These are phyloP conservation scores for Tuctoria greenei DNA, from an alignment of 176 grass and related monocot species.

Conservation along the genomic window DNA sequence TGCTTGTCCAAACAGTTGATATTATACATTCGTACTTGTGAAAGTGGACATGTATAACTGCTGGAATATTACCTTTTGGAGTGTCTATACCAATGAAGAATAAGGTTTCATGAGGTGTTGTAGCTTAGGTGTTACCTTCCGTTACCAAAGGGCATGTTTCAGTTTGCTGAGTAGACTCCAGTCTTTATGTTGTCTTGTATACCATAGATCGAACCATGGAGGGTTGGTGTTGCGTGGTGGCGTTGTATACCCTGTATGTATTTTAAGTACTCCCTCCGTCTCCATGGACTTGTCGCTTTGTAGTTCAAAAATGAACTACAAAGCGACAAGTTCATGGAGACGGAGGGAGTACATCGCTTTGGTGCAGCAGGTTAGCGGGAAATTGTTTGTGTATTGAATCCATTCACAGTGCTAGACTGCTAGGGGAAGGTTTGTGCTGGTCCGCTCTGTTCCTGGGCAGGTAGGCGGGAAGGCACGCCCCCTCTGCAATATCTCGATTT, in stretches of 20 bases:
- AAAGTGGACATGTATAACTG: conserved; percentile 24
- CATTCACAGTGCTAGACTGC: background rate
- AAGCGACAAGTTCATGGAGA: too few species aligned
- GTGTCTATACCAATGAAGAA: conserved; percentile 44
- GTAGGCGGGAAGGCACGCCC: too few species aligned
- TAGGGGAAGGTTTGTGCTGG: background rate
- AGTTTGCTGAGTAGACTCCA: conserved; percentile 12
- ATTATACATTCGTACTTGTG: conserved; percentile 18
- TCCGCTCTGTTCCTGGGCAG: too few species aligned
- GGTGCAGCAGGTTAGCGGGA: conserved; percentile 7
- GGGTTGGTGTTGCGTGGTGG: conserved; percentile 9
- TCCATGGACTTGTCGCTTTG: too few species aligned
- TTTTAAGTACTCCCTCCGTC: too few species aligned
- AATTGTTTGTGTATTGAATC: conserved; percentile 25
- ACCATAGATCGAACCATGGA: conserved; percentile 32
- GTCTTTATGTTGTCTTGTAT: conserved; percentile 39
- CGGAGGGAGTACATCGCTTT: conserved; percentile 25
- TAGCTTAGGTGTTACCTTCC: conserved; percentile 41
- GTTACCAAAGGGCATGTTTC: conserved; percentile 39
- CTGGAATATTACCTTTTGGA: conserved; percentile 1
- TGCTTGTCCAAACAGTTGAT: background rate
- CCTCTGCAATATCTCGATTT: background rate
- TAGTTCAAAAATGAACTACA: too few species aligned
- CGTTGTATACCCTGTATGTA: conserved; percentile 45
- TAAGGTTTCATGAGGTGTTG: conserved; percentile 18